A percentile compares a stretch with the other conserved stretches of the same genome.
phyloP scores from a whole-genome alignment of 139 green algal species.

The Coccomyxa sp. region DNA sequence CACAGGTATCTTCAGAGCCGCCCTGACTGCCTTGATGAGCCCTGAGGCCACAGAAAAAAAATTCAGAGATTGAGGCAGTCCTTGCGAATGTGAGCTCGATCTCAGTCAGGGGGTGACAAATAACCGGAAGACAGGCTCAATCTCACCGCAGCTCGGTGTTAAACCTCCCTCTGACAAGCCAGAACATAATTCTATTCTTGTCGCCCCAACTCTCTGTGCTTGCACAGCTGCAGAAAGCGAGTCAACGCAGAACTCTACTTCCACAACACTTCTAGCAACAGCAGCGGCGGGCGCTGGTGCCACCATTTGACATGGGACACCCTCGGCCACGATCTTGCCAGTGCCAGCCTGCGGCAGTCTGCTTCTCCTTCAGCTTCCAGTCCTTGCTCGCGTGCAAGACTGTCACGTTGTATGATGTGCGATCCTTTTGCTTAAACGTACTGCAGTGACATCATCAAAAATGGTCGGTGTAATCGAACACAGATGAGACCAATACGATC shows the following conservation, averaged over 20 bases:
- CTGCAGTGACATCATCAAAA: no score
- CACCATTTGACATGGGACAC: neutral
- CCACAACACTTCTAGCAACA: neutral
- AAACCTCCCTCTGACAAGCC: neutral
- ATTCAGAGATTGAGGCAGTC: neutral
- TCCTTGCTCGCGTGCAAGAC: no score
- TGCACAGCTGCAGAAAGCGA: neutral
- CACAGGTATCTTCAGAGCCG: neutral
- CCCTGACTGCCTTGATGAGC: neutral
- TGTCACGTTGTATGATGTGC: no score
- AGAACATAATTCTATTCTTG: neutral
- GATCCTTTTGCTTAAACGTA: no score
- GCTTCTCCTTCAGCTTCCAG: no score
- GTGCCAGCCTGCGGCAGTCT: no score
- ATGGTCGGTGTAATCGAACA: no score
- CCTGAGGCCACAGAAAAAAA: neutral
- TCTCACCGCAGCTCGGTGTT: neutral
- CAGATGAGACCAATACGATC: no score
- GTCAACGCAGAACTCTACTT: constrained; percentile 1
- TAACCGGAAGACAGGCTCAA: no score
- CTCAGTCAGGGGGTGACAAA: no score
- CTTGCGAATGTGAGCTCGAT: no score
- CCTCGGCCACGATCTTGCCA: neutral
- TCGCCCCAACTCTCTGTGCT: neutral
- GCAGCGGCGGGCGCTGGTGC: neutral